Evolutionary conservation across 768 basidiomycete genomes (phyloP), one percentile per base, ranked within the genome.

Genomic region (Cystobasidium tubakii): DNA sequence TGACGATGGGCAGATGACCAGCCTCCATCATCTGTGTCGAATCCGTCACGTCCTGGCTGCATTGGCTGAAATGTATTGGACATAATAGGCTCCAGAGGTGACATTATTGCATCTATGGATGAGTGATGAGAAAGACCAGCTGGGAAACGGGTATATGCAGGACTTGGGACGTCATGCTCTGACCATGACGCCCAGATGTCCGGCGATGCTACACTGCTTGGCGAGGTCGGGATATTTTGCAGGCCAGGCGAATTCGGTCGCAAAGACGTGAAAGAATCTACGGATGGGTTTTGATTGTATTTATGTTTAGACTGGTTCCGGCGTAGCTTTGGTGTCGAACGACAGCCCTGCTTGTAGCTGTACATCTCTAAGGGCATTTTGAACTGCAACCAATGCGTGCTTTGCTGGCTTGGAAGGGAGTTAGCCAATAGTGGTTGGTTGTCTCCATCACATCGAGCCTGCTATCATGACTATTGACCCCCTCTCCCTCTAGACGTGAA

Each of bases 281-380:
- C 29, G 29, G 69, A 71, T 12, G 54, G 29, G n/a, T 60, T 55
- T 1, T 53, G 3, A 7, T 31, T 29, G 17, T 31, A 71, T 17
- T 36, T 44, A 4, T 71, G 21, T n/a, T 27, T 36, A 34, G 54
- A 34, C 34, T 71, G 50, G 29, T 71, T 71, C 7, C 69, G 69
- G 1, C 55, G 53, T 3, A 71, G 36, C 39, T 60, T 71, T 10
- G 69, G 69, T 1, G 69, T 71, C 7, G 69, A 71, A 1, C 69
- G 66, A 12, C 34, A 69, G 66, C 66, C 66, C 66, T 36, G 21
- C 69, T 71, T 71, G 53, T 55, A 71, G 33, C 12, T 34, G 27
- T 71, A 71, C 15, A 71, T 13, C 6, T 60, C 54, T 7, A 71
- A 13, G n/a, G 50, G 53, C 69, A 71, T 71, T n/a, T 4, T 69